These are phyloP conservation scores for Boletus vinaceobasis DNA, from an alignment of 768 basidiomycete species.

Conservation along the genomic window DNA sequence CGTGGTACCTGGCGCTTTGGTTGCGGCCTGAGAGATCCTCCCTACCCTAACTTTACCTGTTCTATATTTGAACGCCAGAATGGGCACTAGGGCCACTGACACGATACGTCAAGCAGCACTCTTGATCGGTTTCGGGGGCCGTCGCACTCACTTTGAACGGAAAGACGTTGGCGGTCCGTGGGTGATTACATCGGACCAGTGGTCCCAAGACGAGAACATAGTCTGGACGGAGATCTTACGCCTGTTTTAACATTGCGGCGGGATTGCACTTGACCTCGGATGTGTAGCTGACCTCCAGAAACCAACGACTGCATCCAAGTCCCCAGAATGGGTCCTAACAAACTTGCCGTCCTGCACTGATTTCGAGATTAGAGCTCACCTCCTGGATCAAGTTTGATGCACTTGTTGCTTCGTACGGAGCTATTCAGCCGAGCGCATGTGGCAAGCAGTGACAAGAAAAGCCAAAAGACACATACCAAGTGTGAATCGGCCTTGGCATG, in stretches of 20 bases:
- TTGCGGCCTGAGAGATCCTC: background rate
- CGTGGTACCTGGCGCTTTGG: background rate
- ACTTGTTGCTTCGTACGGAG: constrained; percentile 36
- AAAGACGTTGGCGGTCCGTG: background rate
- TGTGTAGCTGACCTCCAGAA: background rate
- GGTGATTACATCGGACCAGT: background rate
- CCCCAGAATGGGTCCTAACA: background rate
- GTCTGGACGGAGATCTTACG: background rate
- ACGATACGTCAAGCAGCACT: background rate
- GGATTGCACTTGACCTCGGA: background rate
- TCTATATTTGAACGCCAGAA: background rate
- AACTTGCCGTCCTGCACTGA: background rate
- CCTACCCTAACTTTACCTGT: background rate
- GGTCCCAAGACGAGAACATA: background rate
- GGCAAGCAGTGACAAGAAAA: constrained; percentile 39
- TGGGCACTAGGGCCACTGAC: background rate
- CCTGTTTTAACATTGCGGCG: too few relatives aligned
- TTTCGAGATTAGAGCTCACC: background rate
- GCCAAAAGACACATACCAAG: constrained; percentile 12
- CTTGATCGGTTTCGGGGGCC: background rate
- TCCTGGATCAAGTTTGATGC: constrained; percentile 25
- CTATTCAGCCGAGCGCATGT: constrained; percentile 22
- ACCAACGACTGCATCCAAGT: background rate
- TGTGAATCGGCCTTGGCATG: background rate
- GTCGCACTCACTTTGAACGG: background rate